Evolutionary conservation across 495 filamentous ascomycete genomes (phyloP).

Genomic region (Lasiosphaeria ovina): DNA sequence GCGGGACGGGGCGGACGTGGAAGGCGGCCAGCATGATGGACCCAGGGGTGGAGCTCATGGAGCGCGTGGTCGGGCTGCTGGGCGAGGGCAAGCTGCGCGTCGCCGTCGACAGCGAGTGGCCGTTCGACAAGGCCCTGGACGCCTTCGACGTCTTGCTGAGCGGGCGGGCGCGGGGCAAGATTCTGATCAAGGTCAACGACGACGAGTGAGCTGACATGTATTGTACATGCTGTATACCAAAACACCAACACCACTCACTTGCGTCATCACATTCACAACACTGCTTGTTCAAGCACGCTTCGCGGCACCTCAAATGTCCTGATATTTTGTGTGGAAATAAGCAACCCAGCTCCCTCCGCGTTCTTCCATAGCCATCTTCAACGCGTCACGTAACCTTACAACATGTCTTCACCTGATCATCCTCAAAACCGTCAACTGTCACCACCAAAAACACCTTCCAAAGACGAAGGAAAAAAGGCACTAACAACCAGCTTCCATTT

Average conservation of each 20-base stretch:
- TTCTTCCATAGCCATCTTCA: no score
- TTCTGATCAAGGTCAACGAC: slow-evolving; percentile 23
- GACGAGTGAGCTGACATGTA: background rate
- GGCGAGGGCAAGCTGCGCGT: slow-evolving; percentile 32
- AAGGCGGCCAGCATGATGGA: slow-evolving; percentile 28
- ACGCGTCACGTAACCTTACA: no score
- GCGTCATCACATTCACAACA: background rate
- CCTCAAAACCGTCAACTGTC: no score
- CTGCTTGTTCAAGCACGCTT: background rate
- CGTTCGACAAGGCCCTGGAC: slow-evolving; percentile 30
- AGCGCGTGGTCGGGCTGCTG: slow-evolving; percentile 27
- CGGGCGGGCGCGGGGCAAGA: slow-evolving; percentile 33
- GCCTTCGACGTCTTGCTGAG: slow-evolving; percentile 29
- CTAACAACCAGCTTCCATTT: no score
- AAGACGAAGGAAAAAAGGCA: no score
- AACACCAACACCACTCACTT: background rate
- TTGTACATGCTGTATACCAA: no score
- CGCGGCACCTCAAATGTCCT: no score
- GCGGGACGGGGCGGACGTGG: slow-evolving; percentile 32
- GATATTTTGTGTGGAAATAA: no score
- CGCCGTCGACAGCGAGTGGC: slow-evolving; percentile 28
- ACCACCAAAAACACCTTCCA: no score
- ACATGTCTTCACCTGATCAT: no score
- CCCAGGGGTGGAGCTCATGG: slow-evolving; percentile 28
- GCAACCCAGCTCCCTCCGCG: no score